Conservation (phyloP, 176 grass and related monocot genomes). For the Musa troglodytarum region DNA sequence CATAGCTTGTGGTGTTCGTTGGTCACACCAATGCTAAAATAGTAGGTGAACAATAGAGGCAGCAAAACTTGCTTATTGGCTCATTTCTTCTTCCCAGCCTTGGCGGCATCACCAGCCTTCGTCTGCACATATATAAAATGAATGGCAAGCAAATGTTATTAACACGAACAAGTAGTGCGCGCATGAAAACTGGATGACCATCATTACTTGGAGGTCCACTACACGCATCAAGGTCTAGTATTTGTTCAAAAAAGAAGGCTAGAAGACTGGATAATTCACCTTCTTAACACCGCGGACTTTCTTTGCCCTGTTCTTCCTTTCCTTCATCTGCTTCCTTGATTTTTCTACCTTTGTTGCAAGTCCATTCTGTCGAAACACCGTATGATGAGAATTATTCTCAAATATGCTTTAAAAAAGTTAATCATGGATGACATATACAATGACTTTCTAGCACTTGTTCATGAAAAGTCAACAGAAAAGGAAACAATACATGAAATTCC, state of each 20-base stretch:
- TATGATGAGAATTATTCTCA: background rate
- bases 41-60: background rate
- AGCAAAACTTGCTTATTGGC: background rate
- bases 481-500: background rate
- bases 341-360: slow-evolving; percentile 62
- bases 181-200: no score
- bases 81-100: slow-evolving; percentile 53
- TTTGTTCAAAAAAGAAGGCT: background rate
- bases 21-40: background rate
- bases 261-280: slow-evolving; percentile 25
- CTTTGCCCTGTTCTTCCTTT: slow-evolving; percentile 67
- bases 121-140: slow-evolving; percentile 25
- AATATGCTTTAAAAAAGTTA: background rate
- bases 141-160: background rate
- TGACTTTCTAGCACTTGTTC: no score
- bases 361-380: slow-evolving; percentile 37
- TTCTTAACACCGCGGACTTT: slow-evolving; percentile 67
- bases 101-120: slow-evolving; percentile 49
- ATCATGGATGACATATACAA: background rate
- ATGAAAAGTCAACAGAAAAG: background rate
- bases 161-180: background rate
- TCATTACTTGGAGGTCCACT: no score
- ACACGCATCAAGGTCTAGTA: background rate
- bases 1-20: no score
- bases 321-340: slow-evolving; percentile 69